Evolutionary conservation across 768 basidiomycete genomes (phyloP), one percentile per base, ranked within the genome.

Genomic region (Scleroderma bovista): DNA sequence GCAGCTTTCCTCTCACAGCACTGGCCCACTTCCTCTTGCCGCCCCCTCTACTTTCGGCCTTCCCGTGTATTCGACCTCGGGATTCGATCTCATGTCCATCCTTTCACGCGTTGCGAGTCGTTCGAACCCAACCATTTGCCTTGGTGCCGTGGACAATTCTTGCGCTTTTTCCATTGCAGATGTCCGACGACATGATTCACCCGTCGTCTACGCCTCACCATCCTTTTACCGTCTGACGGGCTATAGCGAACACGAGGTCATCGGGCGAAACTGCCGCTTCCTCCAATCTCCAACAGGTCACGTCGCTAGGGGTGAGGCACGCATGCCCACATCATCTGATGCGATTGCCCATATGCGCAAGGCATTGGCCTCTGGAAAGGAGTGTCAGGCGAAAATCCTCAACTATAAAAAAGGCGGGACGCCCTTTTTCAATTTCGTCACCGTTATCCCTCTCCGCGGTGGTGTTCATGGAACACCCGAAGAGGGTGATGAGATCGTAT

Each of bases 161-260:
- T 94, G 91, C 63, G 81, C 86, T n/a, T 99, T 98, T 67, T 78
- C 89, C 58, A 88, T 99, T 36, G 85, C 84, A 39, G 96, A 99
- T 63, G 78, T 84, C 20, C 79, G 87, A 6, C 72, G 87, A 48
- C 79, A 80, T 55, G 96, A 99, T 64, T 71, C 72, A 29, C 92
- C 95, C 13, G 86, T 98, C 63, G 83, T 97, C 5, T 97, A 96
- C 59, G 93, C 90, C 50, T 89, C 86, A 3, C 90, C 89, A 15
- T 79, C 80, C 1, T 99, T 99, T 64, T 83, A 76, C 63, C 68
- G 72, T 13, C 74, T 93, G 39, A 92, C 88, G 0, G 88, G 87
- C 3, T 93, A 93, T 60, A 48, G 61, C 1, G 84, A 87, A 52
- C 62, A 71, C 39, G 92, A 96, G 62, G 80, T 96, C 51, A 61